Conservation (phyloP, 306 rosid genomes). For the Acmispon strigosus region DNA sequence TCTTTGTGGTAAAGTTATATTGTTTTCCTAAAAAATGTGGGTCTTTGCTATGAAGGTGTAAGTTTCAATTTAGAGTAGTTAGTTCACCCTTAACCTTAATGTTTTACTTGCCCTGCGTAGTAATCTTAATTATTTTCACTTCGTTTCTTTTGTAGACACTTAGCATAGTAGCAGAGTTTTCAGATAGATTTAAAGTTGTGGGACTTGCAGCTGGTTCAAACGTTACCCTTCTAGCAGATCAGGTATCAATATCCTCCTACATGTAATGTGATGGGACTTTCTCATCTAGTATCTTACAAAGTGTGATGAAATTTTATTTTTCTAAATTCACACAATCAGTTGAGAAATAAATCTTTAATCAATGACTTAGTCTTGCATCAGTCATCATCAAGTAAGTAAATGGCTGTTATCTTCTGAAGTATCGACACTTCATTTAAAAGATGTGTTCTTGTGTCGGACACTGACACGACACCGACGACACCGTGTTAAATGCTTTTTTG, state of each 20-base stretch:
- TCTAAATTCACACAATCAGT: neutral
- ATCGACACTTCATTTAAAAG: no score
- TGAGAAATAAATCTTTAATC: neutral
- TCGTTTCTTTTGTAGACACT: conserved; percentile 49
- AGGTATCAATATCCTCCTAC: conserved; percentile 48
- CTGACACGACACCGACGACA: no score
- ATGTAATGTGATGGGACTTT: neutral
- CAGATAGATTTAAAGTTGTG: conserved; percentile 69
- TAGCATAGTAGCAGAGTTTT: conserved; percentile 81
- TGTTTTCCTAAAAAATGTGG: no score
- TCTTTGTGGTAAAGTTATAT: no score
- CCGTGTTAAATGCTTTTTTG: no score
- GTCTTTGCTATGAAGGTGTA: no score
- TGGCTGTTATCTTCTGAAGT: no score
- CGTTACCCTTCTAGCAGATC: conserved; percentile 81
- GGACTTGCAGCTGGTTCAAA: conserved; percentile 92
- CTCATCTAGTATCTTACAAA: neutral
- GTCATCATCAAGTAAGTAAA: no score
- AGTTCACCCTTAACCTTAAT: no score
- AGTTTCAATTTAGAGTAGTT: no score
- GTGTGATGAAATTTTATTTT: neutral
- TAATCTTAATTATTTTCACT: neutral
- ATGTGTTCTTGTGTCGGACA: no score
- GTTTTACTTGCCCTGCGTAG: no score
- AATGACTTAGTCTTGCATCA: neutral